These are phyloP conservation scores for Echinosophora koreensis DNA, from an alignment of 306 rosid genomes.

Conservation along the genomic window DNA sequence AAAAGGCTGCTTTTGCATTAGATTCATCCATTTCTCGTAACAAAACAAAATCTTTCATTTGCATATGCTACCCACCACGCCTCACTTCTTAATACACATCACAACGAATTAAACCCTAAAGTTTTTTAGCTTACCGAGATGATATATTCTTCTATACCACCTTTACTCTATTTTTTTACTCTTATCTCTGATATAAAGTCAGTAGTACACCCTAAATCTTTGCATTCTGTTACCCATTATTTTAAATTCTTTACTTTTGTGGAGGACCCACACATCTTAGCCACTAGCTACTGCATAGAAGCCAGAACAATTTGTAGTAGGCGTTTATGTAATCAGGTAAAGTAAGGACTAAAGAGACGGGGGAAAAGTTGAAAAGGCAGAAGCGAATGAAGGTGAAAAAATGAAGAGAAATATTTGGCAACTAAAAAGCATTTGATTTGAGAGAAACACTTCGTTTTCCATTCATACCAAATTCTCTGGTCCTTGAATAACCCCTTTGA, in stretches of 20 bases:
- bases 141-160: slow-evolving; percentile 33
- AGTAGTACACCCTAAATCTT: slow-evolving; percentile 7
- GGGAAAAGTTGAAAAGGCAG: slow-evolving; percentile 12
- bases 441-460: slow-evolving; percentile 42
- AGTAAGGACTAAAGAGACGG: slow-evolving; percentile 30
- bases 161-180: slow-evolving; percentile 26
- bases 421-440: slow-evolving; percentile 15
- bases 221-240: not conserved
- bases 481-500: slow-evolving; percentile 50
- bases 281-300: not conserved
- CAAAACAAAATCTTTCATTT: slow-evolving; percentile 52
- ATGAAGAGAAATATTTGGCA: too few relatives aligned
- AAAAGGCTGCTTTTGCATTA: slow-evolving; percentile 58
- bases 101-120: slow-evolving; percentile 31
- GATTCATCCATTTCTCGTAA: slow-evolving; percentile 59
- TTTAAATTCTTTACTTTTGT: not conserved
- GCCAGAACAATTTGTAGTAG: slow-evolving; percentile 11
- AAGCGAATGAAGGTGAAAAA: too few relatives aligned
- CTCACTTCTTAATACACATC: slow-evolving; percentile 2
- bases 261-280: slow-evolving; percentile 35
- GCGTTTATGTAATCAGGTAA: not conserved
- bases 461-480: slow-evolving; percentile 37
- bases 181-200: not conserved
- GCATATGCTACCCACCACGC: slow-evolving; percentile 55
- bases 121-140: slow-evolving; percentile 47